Evolutionary conservation across 306 rosid genomes (phyloP), one percentile per base, ranked within the genome.

Genomic region (Oemleria cerasiformis): DNA sequence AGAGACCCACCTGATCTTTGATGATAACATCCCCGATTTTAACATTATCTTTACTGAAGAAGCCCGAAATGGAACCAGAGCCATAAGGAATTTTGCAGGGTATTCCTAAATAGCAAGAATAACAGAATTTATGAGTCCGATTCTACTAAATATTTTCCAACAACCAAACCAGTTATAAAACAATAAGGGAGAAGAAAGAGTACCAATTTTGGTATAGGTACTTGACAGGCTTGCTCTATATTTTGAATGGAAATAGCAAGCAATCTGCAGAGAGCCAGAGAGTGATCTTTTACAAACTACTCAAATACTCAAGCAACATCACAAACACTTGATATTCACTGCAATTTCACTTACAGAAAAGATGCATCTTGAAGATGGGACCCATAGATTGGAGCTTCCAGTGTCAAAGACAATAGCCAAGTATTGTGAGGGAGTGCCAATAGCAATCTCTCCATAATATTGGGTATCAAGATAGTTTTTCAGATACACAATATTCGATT

Each of bases 351-450:
- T 83, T 84, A 90, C 96, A 65, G 96, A 88, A 41, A 90, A 79
- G 41, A 80, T 48, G 81, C 93, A 90, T 81, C 77, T 86, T 17
- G 93, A 84, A 66, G 96, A 90, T 7, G 93, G 96, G 60, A 90
- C 90, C 96, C 96, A 90, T 39, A 90, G 86, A 73, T 87, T 88
- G 39, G 93, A 82, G 79, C 91, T 88, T 2, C 93, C 96, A 23
- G 96, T 90, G 61, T 90, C 96, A 77, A 90, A 90, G 45, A 90
- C 89, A 71, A 90, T 93, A 71, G 69, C 63, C 73, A 90, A 84
- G 65, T 55, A 69, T 60, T 88, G 93, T 45, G 86, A 85, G 50
- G 96, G 96, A 10, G 96, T 73, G 53, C 96, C 96, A 67, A 90
- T 88, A 48, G 86, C 75, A 59, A 90, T 88, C 80, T 86, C 93